Evolutionary conservation across 495 filamentous ascomycete species (phyloP), one percentile per base, ranked within the genome.

Genomic region (Aspergillus conjunctus): DNA sequence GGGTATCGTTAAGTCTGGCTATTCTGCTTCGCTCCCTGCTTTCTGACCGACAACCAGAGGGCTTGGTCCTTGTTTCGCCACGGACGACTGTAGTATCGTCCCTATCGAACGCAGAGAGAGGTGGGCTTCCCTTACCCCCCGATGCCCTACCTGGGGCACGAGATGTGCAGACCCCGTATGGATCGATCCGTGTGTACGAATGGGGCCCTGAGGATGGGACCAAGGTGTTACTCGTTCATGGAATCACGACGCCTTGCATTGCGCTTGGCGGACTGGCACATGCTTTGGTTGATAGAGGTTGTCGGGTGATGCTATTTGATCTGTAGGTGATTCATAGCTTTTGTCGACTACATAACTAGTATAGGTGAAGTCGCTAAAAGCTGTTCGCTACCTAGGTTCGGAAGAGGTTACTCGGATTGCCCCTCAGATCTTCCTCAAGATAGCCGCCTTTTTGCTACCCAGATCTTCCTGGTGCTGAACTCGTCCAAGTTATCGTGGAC

Each of bases 191-290:
- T 39, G 88, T 92, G 12, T 96, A 96, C 68, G 93, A 98, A 80
- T 96, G 87, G 79, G 93, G 93, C 9, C 91, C 91, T n/a, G 83
- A 87, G 57, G 71, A 84, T 52, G 93, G 92, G 4, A 75, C 81
- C 20, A 96, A 92, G 68, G 88, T 96, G 1, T 66, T 97, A 37
- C 75, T 96, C 21, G 74, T 97, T 20, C 93, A 96, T 69, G 93
- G 93, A 30, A 95, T 96, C 66, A 88, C 84, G 52, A 98, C 90
- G 1, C 90, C 93, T 3, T 89, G 88, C 71, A 81, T 90, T 63
- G 83, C 91, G 4, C 77, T 95, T 2, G 83, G 84, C 41, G 79
- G 79, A 39, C 65, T 96, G 37, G 87, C 92, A 39, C 77, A 88
- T 68, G 81, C 79, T 12, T 79, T 97, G 21, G 90, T 87, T 15